These are phyloP conservation scores for Clarireedia hainanense DNA, from an alignment of 2,329 filamentous ascomycete species.

Conservation along the genomic window DNA sequence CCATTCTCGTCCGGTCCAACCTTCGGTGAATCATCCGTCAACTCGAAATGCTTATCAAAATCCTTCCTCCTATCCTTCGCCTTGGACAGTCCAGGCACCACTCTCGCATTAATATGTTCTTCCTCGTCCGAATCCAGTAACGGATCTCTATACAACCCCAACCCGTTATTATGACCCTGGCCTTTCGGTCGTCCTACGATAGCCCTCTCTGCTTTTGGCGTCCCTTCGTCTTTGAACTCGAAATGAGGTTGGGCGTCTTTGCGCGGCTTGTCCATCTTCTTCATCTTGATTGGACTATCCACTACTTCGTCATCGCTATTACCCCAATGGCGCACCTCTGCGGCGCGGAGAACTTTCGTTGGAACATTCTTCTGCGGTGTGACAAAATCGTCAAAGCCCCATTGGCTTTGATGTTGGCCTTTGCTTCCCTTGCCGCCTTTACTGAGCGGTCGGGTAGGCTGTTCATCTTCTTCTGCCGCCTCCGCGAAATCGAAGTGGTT, in stretches of 20 bases:
- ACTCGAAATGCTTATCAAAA: constrained; percentile 70
- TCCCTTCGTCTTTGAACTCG: constrained; percentile 69
- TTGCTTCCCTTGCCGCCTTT: constrained; percentile 26
- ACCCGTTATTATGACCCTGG: constrained; percentile 56
- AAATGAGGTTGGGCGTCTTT: constrained; percentile 79
- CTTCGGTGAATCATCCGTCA: constrained; percentile 59
- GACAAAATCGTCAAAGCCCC: constrained; percentile 81
- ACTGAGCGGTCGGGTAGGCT: constrained; percentile 12
- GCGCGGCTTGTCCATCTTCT: constrained; percentile 58
- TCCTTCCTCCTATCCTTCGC: constrained; percentile 65
- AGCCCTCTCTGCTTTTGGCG: constrained; percentile 44
- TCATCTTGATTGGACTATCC: constrained; percentile 50
- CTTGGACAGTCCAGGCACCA: constrained; percentile 51
- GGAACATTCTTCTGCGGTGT: constrained; percentile 69
- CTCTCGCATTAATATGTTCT: constrained; percentile 33
- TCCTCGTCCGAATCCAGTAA: constrained; percentile 42
- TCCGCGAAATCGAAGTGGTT: constrained; percentile 79
- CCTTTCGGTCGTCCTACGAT: constrained; percentile 42
- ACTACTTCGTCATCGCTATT: constrained; percentile 56
- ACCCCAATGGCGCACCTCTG: constrained; percentile 70
- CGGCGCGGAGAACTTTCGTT: constrained; percentile 54
- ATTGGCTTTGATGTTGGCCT: constrained; percentile 64
- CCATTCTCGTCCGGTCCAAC: constrained; percentile 35
- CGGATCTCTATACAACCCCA: constrained; percentile 71
- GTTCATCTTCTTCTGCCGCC: constrained; percentile 37